Evolutionary conservation across 805 yeast genomes (phyloP).

Genomic region (Zygotorulaspora florentina): DNA sequence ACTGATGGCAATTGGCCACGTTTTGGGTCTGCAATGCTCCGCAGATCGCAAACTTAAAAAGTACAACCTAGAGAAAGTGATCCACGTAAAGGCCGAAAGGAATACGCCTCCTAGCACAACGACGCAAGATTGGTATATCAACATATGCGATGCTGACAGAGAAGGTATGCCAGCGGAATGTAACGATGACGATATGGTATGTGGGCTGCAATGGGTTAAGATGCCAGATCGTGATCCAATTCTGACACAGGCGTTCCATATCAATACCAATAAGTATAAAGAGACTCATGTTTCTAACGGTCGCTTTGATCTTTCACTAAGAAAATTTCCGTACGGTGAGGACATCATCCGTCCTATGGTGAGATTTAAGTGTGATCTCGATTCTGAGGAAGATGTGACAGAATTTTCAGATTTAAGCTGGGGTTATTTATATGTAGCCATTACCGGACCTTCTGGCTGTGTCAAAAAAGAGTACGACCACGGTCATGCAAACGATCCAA

Average conservation of each 20-base stretch:
- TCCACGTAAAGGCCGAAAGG: slow-evolving; percentile 20
- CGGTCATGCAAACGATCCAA: slow-evolving; percentile 27
- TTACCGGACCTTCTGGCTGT: slow-evolving; percentile 46
- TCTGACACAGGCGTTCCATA: slow-evolving; percentile 58
- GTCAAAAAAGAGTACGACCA: slow-evolving; percentile 28
- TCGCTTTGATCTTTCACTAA: neutral
- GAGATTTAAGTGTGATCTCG: neutral
- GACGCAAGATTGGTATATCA: slow-evolving; percentile 60
- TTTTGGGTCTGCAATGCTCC: neutral
- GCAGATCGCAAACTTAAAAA: slow-evolving; percentile 14
- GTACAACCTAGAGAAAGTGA: slow-evolving; percentile 16
- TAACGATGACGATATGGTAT: slow-evolving; percentile 66
- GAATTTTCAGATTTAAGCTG: neutral
- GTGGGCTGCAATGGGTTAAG: slow-evolving; percentile 64
- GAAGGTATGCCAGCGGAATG: slow-evolving; percentile 45
- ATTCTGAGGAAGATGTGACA: neutral
- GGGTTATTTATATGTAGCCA: neutral
- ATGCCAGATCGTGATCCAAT: slow-evolving; percentile 47
- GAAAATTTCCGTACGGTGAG: neutral
- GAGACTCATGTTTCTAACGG: neutral
- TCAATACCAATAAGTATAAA: neutral
- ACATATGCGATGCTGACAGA: slow-evolving; percentile 53
- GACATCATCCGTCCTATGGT: neutral
- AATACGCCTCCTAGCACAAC: slow-evolving; percentile 80
- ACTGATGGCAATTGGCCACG: neutral